Conservation (phyloP, 176 grass and related monocot species). For the Melocanna baccifera region DNA sequence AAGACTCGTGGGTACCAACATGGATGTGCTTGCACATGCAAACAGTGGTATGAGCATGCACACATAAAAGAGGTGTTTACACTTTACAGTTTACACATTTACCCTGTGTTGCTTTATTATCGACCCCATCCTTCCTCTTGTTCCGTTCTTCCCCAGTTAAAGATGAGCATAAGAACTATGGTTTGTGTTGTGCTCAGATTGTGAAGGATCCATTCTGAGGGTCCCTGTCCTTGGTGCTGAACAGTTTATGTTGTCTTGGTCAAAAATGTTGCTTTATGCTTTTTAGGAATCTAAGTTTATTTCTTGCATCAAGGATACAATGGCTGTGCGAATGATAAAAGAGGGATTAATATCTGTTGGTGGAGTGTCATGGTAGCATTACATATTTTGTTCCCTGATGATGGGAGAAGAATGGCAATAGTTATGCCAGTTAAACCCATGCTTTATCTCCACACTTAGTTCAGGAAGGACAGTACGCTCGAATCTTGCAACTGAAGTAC, state of each 20-base stretch:
- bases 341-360: background rate
- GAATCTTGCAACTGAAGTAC: background rate
- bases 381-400: background rate
- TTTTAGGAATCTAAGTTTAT: background rate
- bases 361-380: background rate
- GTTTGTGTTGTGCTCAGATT: background rate
- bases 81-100: conserved; percentile 18
- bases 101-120: background rate
- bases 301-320: background rate
- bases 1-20: background rate
- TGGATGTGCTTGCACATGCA: conserved; percentile 7
- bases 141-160: background rate
- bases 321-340: background rate
- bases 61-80: background rate
- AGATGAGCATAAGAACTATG: background rate
- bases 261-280: background rate
- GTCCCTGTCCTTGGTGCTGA: background rate
- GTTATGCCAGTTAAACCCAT: background rate
- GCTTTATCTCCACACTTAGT: background rate
- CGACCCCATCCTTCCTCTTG: background rate
- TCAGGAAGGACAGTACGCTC: background rate
- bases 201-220: conserved; percentile 29
- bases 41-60: background rate
- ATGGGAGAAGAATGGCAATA: background rate
- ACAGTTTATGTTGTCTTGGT: background rate